Percentiles rank a stretch among this genome's conserved stretches.
Conservation (phyloP, 139 green algal species). For the Auxenochlorella protothecoides region DNA sequence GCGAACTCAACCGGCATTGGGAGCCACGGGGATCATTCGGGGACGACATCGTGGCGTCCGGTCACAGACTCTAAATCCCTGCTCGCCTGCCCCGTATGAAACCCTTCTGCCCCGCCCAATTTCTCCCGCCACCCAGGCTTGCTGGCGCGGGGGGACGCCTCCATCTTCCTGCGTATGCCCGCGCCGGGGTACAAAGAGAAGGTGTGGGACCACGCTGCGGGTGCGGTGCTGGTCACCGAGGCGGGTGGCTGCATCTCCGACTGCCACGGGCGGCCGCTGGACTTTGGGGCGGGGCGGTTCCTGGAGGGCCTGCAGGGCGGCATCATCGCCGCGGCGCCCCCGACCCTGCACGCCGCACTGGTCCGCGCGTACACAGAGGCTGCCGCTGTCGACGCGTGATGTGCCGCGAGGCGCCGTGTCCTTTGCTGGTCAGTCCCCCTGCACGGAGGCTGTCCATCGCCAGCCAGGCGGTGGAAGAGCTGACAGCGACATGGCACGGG, state of each 20-base stretch:
- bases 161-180: constrained; percentile 87
- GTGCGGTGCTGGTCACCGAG: constrained; percentile 73
- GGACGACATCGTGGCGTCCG: no score
- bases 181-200: constrained; percentile 73
- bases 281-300: constrained; percentile 35
- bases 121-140: constrained; percentile 18
- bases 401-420: no score
- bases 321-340: constrained; percentile 46
- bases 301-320: constrained; percentile 36
- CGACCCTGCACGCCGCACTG: constrained; percentile 15
- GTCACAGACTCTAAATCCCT: no score
- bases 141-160: constrained; percentile 61
- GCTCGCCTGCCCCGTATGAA: no score
- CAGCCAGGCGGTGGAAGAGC: no score
- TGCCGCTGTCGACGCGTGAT: no score
- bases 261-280: constrained; percentile 25
- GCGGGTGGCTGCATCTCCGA: constrained; percentile 59
- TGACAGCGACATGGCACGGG: no score
- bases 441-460: no score
- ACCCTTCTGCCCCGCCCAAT: not conserved
- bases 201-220: constrained; percentile 87
- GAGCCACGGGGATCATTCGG: no score
- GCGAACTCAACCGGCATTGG: no score
- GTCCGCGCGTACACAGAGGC: no score
- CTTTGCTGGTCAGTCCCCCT: no score